Base-by-base conservation (phyloP, 78 protist genomes). In the Anaeramoeba flamelloides region DNA sequence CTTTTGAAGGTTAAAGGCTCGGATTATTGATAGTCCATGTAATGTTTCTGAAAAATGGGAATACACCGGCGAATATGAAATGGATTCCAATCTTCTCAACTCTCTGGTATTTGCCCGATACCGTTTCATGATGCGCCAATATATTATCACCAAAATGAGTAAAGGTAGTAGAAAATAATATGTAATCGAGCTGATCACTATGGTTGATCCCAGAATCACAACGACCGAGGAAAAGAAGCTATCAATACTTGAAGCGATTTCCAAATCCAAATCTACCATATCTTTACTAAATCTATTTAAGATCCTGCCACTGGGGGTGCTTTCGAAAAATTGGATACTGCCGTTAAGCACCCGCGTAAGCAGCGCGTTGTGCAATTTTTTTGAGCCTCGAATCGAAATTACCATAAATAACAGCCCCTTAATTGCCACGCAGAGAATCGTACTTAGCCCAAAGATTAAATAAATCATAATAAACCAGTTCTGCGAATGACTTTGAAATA, bases 231-330 rank as follows among this genome's bases (percentile, higher is more conserved):
- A 26, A 17, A 53, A 26, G 17, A 53, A 53, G 17, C 17, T 26
- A 53, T 8, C 17, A 17, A 53, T 26, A 53, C 8, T 26, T 8
- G 69, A 53, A 26, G 69, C 8, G 8, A 53, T 53, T 17, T 8
- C 8, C 8, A 53, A 17, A 53, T 53, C 69, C 69, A 53, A 53
- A 53, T 53, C 69, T 17, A 53, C 17, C 8, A 53, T 53, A 53
- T 81, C 89, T 30, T 39, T 38, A 31, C 91, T 74, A 89, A 97
- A 97, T 38, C 99, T 89, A 86, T 93, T 94, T 69, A 94, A 36
- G 34, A 97, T 86, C 40, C 99, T 88, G 17, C 99, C 99, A 0
- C 85, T 33, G 3, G 81, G 69, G 1, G 69, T 8, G 34, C 2
- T 3, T 34, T 8, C 53, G 3, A 41, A 41, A 32, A 41, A 78